Conservation (phyloP, 768 basidiomycete species). For the Lentinula detonsa region DNA sequence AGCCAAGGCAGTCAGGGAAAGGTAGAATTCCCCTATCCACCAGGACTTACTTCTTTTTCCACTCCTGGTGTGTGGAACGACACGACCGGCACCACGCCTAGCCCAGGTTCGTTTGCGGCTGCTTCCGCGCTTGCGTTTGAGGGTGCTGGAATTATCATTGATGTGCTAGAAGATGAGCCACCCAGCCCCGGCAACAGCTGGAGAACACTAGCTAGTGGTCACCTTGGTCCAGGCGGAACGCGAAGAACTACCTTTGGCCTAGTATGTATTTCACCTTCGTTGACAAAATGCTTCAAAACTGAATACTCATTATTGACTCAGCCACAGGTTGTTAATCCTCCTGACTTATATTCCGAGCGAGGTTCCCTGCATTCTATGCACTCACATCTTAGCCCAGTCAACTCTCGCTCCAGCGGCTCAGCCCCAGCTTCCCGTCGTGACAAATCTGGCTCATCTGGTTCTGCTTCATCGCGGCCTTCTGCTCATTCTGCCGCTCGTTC, state of each 20-base stretch:
- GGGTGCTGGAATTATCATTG: slow-evolving; percentile 36
- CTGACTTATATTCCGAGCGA: slow-evolving; percentile 46
- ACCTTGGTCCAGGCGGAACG: slow-evolving; percentile 20
- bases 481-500: slow-evolving; percentile 28
- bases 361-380: slow-evolving; percentile 62
- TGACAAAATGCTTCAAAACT: slow-evolving; percentile 11
- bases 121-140: slow-evolving; percentile 19
- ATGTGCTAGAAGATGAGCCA: slow-evolving; percentile 66
- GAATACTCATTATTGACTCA: slow-evolving; percentile 15
- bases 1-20: slow-evolving; percentile 17
- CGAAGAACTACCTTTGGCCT: slow-evolving; percentile 57
- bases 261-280: slow-evolving; percentile 32
- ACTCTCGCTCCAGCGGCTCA: slow-evolving; percentile 46
- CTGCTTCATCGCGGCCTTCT: slow-evolving; percentile 51
- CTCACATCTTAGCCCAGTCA: slow-evolving; percentile 46
- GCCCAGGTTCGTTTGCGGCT: slow-evolving; percentile 5
- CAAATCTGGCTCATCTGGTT: slow-evolving; percentile 37
- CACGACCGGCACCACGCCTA: slow-evolving; percentile 4
- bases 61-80: not conserved
- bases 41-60: slow-evolving; percentile 1
- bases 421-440: slow-evolving; percentile 42
- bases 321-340: slow-evolving; percentile 38
- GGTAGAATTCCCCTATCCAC: slow-evolving; percentile 3
- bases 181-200: slow-evolving; percentile 57
- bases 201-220: slow-evolving; percentile 41